Percentiles rank a stretch among this genome's conserved stretches.
These are phyloP conservation scores for Exserohilum rostratum DNA, from an alignment of 2,329 filamentous ascomycete genomes.

Conservation along the genomic window DNA sequence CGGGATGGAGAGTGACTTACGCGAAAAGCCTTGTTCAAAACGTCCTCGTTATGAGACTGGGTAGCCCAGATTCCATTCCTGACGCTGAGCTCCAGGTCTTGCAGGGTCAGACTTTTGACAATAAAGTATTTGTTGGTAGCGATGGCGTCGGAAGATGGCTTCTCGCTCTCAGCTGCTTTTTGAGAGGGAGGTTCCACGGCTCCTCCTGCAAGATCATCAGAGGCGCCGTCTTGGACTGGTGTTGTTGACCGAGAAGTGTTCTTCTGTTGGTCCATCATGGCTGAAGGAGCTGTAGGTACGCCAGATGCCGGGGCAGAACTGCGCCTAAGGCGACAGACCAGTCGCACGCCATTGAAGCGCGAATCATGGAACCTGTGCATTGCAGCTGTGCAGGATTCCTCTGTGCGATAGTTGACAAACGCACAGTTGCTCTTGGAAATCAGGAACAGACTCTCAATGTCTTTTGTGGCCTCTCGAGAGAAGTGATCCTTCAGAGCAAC, in stretches of 20 bases:
- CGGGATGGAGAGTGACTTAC: constrained; percentile 54
- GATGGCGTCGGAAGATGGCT: constrained; percentile 36
- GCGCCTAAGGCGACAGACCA: constrained; percentile 81
- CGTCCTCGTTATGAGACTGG: constrained; percentile 89
- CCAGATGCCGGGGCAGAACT: constrained; percentile 55
- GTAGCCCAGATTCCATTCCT: constrained; percentile 90
- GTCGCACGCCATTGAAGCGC: constrained; percentile 80
- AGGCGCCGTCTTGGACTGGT: constrained; percentile 24
- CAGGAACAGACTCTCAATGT: constrained; percentile 87
- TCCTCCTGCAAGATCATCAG: constrained; percentile 15
- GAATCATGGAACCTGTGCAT: constrained; percentile 90
- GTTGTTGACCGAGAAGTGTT: constrained; percentile 35
- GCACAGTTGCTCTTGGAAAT: constrained; percentile 98
- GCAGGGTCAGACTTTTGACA: constrained; percentile 87
- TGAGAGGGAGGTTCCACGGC: constrained; percentile 14
- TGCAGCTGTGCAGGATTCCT: constrained; percentile 74
- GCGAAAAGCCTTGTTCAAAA: constrained; percentile 80
- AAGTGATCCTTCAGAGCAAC: constrained; percentile 90
- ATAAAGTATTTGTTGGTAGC: constrained; percentile 81
- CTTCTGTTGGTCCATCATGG: constrained; percentile 44
- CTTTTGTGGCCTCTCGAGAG: constrained; percentile 73
- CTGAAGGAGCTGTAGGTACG: constrained; percentile 62
- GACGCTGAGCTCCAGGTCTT: constrained; percentile 89
- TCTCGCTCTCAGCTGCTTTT: constrained; percentile 19
- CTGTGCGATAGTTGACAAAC: constrained; percentile 92